Conservation (phyloP, 306 rosid species). For the Cucurbita pepo region DNA sequence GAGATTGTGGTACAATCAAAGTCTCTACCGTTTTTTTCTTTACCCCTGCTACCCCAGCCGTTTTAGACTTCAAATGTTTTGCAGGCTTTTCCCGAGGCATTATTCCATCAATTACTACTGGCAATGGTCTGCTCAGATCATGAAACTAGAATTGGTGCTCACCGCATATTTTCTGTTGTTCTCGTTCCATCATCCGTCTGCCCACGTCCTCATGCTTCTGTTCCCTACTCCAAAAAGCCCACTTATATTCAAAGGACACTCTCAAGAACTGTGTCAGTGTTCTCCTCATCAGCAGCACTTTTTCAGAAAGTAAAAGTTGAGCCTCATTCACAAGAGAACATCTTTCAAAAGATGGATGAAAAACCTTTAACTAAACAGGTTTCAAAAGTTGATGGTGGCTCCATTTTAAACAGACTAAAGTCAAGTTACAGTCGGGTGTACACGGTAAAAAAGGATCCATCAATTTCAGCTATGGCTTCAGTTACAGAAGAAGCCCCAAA, state of each 20-base stretch:
- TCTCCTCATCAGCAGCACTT: constrained; percentile 85
- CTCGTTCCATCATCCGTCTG: constrained; percentile 70
- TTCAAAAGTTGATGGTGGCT: constrained; percentile 18
- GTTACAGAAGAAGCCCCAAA: constrained; percentile 1
- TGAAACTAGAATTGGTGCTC: constrained; percentile 76
- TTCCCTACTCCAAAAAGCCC: constrained; percentile 28
- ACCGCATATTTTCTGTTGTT: constrained; percentile 71
- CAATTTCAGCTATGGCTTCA: constrained; percentile 6
- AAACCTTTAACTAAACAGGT: constrained; percentile 3
- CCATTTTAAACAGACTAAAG: constrained; percentile 48
- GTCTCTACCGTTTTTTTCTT: not conserved
- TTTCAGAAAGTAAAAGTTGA: constrained; percentile 45
- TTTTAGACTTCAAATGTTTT: not conserved
- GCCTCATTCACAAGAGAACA: constrained; percentile 1
- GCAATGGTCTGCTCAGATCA: constrained; percentile 92
- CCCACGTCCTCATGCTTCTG: constrained; percentile 27
- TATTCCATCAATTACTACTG: constrained; percentile 33
- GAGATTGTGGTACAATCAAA: not conserved
- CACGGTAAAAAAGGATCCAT: constrained; percentile 20
- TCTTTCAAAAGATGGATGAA: not conserved
- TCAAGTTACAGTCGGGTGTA: constrained; percentile 35
- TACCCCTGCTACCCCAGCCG: not conserved
- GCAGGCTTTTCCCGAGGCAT: constrained; percentile 32
- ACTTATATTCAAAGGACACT: constrained; percentile 46
- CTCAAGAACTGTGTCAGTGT: constrained; percentile 81